Evolutionary conservation across 75 land plant genomes (phyloP), one percentile per base, ranked within the genome.

Genomic region (Ceratopteris richardii): DNA sequence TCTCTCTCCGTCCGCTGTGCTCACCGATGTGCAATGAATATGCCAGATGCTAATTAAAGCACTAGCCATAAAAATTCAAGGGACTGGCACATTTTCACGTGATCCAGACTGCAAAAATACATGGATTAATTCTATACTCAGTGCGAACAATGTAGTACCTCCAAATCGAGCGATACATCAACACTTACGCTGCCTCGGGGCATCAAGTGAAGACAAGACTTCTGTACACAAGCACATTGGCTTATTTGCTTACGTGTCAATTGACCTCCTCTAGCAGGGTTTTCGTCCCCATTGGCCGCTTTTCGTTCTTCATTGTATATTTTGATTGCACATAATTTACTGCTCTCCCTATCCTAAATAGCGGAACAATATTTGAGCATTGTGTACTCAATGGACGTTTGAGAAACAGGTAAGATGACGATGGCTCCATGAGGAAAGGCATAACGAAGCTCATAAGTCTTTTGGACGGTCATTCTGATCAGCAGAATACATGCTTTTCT

Each of bases 401-500:
- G 37, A 9, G 37, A 33, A 33, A 9, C 7, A 33, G 9, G 37
- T 33, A 9, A 9, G 7, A 70, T 73, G 82, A 73, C 82, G 58
- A 79, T 75, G 73, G 67, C 12, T 75, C 71, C 42, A 90, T 95
- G 88, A 83, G 79, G 70, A 86, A 76, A 44, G 99, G 96, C 14
- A 95, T 95, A 29, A 81, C 82, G 9, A 95, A 95, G 78, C 57
- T 95, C 44, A 84, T 78, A 74, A 82, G 77, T 46, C 82, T 95
- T 19, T 68, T 95, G 25, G 99, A 95, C 57, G 91, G 99, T 1
- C 39, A 66, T 6, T 72, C 90, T 0, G 99, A 86, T 64, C 72
- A 80, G 10, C 88, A 79, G 96, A 90, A 19, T 95, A 90, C 66
- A 84, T 86, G 68, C 73, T 81, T 83, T 82, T 90, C 1, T 95